phyloP scores from a whole-genome alignment of 2,329 filamentous ascomycete genomes.

The Clonostachys byssicola region DNA sequence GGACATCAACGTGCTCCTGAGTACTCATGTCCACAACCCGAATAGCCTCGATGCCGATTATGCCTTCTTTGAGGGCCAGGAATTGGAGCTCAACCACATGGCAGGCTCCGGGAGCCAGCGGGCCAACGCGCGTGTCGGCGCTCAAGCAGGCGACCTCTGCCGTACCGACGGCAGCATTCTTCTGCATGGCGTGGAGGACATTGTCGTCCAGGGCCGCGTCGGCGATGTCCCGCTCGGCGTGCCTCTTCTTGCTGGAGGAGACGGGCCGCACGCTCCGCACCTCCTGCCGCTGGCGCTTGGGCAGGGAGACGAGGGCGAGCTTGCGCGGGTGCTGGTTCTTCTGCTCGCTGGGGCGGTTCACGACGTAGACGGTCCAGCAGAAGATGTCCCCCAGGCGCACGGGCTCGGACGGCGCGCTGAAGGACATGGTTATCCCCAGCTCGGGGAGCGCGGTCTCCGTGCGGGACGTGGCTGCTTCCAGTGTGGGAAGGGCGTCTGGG shows the following conservation, averaged over 20 bases:
- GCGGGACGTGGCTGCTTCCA: constrained; percentile 47
- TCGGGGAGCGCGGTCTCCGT: constrained; percentile 47
- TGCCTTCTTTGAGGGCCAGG: constrained; percentile 61
- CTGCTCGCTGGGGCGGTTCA: constrained; percentile 59
- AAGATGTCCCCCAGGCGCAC: constrained; percentile 65
- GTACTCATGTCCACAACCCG: constrained; percentile 69
- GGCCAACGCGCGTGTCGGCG: constrained; percentile 69
- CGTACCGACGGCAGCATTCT: constrained; percentile 56
- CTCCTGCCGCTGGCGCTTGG: constrained; percentile 58
- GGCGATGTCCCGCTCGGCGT: constrained; percentile 40
- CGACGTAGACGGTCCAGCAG: constrained; percentile 69
- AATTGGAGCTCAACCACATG: constrained; percentile 72
- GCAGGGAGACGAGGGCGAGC: constrained; percentile 65
- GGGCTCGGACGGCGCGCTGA: constrained; percentile 54
- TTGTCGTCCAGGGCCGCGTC: constrained; percentile 70
- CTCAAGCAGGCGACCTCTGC: constrained; percentile 72
- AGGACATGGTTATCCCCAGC: constrained; percentile 72
- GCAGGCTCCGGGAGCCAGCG: constrained; percentile 67
- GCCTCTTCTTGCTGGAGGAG: constrained; percentile 36
- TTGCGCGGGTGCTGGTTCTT: constrained; percentile 49
- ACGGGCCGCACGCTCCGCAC: constrained; percentile 46
- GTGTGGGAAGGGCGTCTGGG: constrained; percentile 55
- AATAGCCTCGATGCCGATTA: constrained; percentile 68
- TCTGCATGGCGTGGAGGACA: constrained; percentile 67
- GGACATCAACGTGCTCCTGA: constrained; percentile 74